Conservation (phyloP, 331 rosid genomes). For the Malus hybrid region DNA sequence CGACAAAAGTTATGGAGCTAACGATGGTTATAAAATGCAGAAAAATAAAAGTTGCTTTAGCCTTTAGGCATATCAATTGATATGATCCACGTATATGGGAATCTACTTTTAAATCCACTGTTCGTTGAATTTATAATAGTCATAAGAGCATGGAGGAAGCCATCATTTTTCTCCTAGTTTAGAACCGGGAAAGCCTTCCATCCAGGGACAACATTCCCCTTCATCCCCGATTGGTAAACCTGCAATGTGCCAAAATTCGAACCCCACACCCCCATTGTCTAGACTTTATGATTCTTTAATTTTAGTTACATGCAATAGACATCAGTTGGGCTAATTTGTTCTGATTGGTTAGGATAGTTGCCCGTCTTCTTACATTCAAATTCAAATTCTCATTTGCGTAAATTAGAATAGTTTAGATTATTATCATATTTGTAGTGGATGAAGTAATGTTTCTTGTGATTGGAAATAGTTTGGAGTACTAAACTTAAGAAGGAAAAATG, state of each 20-base stretch:
- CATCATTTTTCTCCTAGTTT: not conserved
- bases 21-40: not conserved
- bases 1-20: constrained; percentile 1
- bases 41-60: not conserved
- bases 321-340: too few relatives aligned
- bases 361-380: too few relatives aligned
- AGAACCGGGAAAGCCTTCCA: not conserved
- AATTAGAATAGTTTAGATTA: not conserved
- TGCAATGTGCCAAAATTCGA: not conserved
- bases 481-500: not conserved
- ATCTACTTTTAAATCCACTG: constrained; percentile 37
- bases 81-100: constrained; percentile 31
- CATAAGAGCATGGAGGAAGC: not conserved
- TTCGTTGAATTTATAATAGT: constrained; percentile 1
- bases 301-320: not conserved
- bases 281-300: not conserved
- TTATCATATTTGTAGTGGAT: not conserved
- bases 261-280: not conserved
- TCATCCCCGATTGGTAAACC: not conserved
- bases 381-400: not conserved
- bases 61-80: constrained; percentile 9
- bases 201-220: not conserved
- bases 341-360: too few relatives aligned
- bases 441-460: not conserved
- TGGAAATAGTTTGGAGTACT: not conserved